Evolutionary conservation across 495 filamentous ascomycete species (phyloP), one percentile per base, ranked within the genome.

Genomic region (Lepidopterella palustris): DNA sequence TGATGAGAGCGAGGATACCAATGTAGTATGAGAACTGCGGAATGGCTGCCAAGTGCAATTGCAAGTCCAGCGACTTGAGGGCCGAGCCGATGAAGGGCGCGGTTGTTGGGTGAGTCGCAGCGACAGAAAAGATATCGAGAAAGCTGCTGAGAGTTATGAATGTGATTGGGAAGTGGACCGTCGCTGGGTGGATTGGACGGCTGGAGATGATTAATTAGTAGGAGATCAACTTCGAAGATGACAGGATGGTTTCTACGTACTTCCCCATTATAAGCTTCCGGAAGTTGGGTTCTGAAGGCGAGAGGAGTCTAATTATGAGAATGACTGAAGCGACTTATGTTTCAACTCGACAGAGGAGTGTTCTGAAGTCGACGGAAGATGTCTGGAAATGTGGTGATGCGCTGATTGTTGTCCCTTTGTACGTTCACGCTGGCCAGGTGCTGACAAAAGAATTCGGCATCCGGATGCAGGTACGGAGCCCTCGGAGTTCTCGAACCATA

Each of bases 81-180:
- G 47, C 27, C 25, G 62, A 57, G 4, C 18, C 49, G 29, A 69
- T 54, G 47, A 62, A 47, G 11, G 23, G 42, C 20, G 58, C 60
- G 9, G 57, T 62, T 2, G 45, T 23, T 15, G 59, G 60, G 55
- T 57, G 24, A 27, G 39, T 45, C 5, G 62, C 48, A 32, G 54
- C 50, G 35, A 45, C 52, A 48, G 65, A 62, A 52, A 67, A 23
- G 51, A 62, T 49, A 53, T 73, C 71, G 55, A 73, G 69, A 53
- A 31, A 60, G 56, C 65, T 64, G 40, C 62, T 61, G 24, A 71
- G 58, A 52, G 23, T n/a, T 57, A 66, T 66, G 65, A 73, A 70
- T 58, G 71, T 55, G 53, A 73, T 63, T 47, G 71, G 71, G 56
- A 67, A 70, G 61, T 73, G 71, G 23, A 73, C 68, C 5, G 61